A percentile compares a stretch with the other conserved stretches of the same genome.
These are phyloP conservation scores for Rhizophagus clarus DNA, from an alignment of 192 early-diverging fungal species.

Conservation along the genomic window DNA sequence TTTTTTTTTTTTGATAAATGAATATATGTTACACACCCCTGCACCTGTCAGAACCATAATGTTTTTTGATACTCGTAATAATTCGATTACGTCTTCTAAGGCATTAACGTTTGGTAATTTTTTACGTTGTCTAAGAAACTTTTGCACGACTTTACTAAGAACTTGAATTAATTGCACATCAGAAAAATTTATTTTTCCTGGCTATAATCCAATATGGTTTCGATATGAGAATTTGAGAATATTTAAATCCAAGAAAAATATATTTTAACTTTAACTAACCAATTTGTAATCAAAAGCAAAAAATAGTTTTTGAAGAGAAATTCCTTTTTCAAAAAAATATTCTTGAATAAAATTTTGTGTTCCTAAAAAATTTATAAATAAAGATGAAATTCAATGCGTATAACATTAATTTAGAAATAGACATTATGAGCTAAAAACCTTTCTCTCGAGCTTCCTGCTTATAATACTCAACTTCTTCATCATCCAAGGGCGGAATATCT, in stretches of 20 bases:
- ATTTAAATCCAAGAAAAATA: neutral
- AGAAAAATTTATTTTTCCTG: slow-evolving; percentile 47
- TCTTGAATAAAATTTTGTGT: slow-evolving; percentile 68
- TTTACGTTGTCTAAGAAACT: slow-evolving; percentile 57
- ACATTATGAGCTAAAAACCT: slow-evolving; percentile 9
- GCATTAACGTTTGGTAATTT: slow-evolving; percentile 59
- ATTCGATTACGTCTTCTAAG: slow-evolving; percentile 61
- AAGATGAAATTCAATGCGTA: neutral
- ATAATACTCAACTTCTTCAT: slow-evolving; percentile 41
- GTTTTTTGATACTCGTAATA: slow-evolving; percentile 60
- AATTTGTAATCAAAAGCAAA: slow-evolving; percentile 60
- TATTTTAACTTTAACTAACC: slow-evolving; percentile 33
- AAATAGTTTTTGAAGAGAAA: slow-evolving; percentile 61
- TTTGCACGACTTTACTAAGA: slow-evolving; percentile 55
- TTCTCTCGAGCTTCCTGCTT: slow-evolving; percentile 21
- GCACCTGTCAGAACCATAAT: slow-evolving; percentile 94
- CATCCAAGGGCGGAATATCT: slow-evolving; percentile 32
- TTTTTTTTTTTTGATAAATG: neutral
- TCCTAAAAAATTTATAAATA: slow-evolving; percentile 35
- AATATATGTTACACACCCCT: slow-evolving; percentile 50
- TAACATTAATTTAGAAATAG: neutral
- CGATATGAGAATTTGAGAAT: slow-evolving; percentile 12
- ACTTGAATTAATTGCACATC: slow-evolving; percentile 64
- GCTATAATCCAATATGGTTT: slow-evolving; percentile 17
- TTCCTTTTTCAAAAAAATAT: slow-evolving; percentile 49